Base-by-base conservation (phyloP, 805 yeast species). In the Middelhovenomyces tepae region DNA sequence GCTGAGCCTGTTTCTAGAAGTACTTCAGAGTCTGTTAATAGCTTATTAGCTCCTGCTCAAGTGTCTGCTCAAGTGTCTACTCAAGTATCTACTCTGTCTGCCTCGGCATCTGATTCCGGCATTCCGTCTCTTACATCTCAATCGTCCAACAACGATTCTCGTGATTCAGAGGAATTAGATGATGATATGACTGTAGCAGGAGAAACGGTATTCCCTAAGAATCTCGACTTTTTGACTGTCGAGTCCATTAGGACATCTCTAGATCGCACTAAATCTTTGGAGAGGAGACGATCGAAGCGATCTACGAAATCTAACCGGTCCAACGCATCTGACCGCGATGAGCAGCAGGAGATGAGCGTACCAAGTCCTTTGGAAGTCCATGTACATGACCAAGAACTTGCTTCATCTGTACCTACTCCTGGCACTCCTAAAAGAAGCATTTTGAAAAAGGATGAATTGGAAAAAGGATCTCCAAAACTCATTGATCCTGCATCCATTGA, bases 151-250 rank as follows among this genome's bases (percentile, higher is more conserved):
- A 22, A 19, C 3, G 22, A 31, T 11, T 29, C 18, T 4, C 18
- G 23, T 19, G 26, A 21, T 11, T 45, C 23, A 5, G 27, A 25
- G n/a, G 39, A 34, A 8, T 42, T 28, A 5, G 28, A 34, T 5
- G 41, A 40, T 7, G 52, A 45, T 18, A 32, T 39, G 16, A 28
- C 39, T 7, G 47, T 49, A 4, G 53, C 50, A 9, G 45, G 48
- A 14, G 57, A 52, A 22, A 54, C 57, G 4, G 49, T 54, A n/a
- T 54, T 54, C 39, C 59, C 59, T 7, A 50, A 49, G 38, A 45
- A 42, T n/a, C 45, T 54, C 19, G 59, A 53, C 27, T 40, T 44
- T 4, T 32, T 42, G 10, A 46, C 50, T n/a, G 54, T 56, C 5
- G 59, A 51, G 28, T 41, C 45, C 7, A 54, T 58, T 17, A 50